Evolutionary conservation across 2,329 filamentous ascomycete genomes (phyloP).

Genomic region (Microsporum ferrugineum): DNA sequence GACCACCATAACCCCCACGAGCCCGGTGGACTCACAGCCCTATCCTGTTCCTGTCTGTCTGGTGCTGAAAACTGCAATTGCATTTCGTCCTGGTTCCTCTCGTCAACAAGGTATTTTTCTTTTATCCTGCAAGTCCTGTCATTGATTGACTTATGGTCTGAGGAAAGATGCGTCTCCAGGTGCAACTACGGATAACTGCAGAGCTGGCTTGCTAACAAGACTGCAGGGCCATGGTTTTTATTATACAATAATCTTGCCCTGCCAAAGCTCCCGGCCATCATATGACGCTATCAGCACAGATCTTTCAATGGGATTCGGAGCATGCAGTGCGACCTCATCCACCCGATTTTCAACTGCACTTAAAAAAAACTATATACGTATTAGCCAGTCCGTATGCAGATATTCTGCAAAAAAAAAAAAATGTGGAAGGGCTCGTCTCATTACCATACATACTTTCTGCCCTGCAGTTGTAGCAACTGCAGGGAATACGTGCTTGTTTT

Average conservation of each 20-base stretch:
- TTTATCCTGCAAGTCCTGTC: no score
- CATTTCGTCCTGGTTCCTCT: not conserved
- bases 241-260: not conserved
- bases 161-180: not conserved
- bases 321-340: not conserved
- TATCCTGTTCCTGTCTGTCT: no score
- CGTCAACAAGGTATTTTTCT: not conserved
- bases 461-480: not conserved
- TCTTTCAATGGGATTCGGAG: not conserved
- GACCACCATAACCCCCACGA: no score
- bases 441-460: not conserved
- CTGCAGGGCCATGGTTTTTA: not conserved
- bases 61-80: not conserved
- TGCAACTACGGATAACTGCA: not conserved
- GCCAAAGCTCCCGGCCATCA: not conserved
- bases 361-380: not conserved
- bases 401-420: not conserved
- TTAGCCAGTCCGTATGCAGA: not conserved
- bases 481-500: not conserved
- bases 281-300: not conserved
- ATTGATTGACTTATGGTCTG: not conserved
- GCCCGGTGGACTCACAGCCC: no score
- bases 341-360: not conserved
- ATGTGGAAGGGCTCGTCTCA: not conserved
- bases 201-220: not conserved